phyloP scores from a whole-genome alignment of 1,284 basidiomycete species.

The Moesziomyces globuligerus region DNA sequence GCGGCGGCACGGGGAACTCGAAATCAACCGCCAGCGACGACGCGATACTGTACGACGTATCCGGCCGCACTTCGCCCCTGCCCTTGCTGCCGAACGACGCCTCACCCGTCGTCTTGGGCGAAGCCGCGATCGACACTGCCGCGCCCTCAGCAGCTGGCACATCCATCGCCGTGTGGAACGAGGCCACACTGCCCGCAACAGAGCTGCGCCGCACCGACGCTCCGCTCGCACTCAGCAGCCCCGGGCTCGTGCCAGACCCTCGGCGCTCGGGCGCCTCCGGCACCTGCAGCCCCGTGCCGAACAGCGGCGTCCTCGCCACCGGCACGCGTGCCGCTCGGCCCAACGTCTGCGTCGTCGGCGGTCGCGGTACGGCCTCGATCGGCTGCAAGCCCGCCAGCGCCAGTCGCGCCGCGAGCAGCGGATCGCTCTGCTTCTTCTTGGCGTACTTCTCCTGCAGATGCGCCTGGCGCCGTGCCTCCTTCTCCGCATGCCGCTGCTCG shows the following conservation, averaged over 20 bases:
- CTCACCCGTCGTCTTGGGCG: conserved; percentile 13
- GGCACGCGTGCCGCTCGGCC: neutral
- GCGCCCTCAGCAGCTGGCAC: neutral
- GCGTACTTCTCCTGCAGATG: conserved; percentile 46
- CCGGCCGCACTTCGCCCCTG: conserved; percentile 13
- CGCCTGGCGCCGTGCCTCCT: conserved; percentile 35
- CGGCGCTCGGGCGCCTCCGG: conserved; percentile 7
- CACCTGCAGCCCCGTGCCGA: conserved; percentile 3
- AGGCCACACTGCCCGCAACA: conserved; percentile 14
- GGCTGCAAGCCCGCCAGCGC: conserved; percentile 44
- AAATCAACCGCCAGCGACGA: conserved; percentile 43
- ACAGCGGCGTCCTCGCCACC: neutral
- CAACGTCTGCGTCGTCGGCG: neutral
- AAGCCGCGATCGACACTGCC: neutral
- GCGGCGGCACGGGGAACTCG: conserved; percentile 46
- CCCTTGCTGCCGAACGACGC: conserved; percentile 2
- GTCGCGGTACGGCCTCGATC: conserved; percentile 9
- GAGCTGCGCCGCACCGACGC: conserved; percentile 13
- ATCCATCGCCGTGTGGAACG: conserved; percentile 35
- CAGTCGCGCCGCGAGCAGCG: conserved; percentile 47
- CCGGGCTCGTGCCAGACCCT: conserved; percentile 1
- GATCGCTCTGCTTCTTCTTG: conserved; percentile 51
- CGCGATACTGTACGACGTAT: conserved; percentile 35
- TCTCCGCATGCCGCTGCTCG: conserved; percentile 28
- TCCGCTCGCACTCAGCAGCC: neutral